Evolutionary conservation across 2,329 filamentous ascomycete species (phyloP).

Genomic region (Aspergillus melleus): DNA sequence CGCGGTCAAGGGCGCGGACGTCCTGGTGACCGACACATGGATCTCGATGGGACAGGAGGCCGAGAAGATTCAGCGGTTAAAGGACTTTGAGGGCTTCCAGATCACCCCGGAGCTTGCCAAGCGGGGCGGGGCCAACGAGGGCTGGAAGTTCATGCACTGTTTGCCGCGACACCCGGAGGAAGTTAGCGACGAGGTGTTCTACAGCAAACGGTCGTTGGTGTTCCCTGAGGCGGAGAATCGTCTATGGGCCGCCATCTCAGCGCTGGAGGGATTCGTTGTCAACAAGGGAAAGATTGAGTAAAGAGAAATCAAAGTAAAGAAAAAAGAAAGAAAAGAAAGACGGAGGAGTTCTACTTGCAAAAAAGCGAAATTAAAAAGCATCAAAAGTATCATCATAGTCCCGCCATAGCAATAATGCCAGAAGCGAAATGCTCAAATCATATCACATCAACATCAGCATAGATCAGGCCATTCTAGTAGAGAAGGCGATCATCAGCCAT

Average conservation of each 20-base stretch:
- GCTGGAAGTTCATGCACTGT: slow-evolving; percentile 99
- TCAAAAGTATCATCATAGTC: no score
- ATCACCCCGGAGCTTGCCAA: slow-evolving; percentile 83
- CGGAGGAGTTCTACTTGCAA: no score
- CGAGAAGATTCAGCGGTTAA: slow-evolving; percentile 73
- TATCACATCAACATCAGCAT: no score
- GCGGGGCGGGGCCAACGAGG: slow-evolving; percentile 78
- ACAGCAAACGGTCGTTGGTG: slow-evolving; percentile 78
- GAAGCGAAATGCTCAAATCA: no score
- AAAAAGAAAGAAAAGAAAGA: background rate
- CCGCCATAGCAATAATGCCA: no score
- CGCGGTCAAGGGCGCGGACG: slow-evolving; percentile 78
- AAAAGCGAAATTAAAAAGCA: no score
- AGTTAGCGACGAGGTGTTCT: slow-evolving; percentile 93
- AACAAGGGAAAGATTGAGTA: slow-evolving; percentile 76
- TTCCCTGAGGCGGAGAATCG: slow-evolving; percentile 95
- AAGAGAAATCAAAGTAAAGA: no score
- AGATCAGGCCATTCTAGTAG: no score
- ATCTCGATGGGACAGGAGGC: slow-evolving; percentile 96
- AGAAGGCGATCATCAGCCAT: no score
- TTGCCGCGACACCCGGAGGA: slow-evolving; percentile 89
- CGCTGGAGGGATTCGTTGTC: slow-evolving; percentile 86
- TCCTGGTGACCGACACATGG: slow-evolving; percentile 97
- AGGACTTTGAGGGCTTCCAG: slow-evolving; percentile 86
- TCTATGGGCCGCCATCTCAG: slow-evolving; percentile 85